Evolutionary conservation across 1,139 yeast genomes (phyloP).

Genomic region (Debaryomyces udenii): DNA sequence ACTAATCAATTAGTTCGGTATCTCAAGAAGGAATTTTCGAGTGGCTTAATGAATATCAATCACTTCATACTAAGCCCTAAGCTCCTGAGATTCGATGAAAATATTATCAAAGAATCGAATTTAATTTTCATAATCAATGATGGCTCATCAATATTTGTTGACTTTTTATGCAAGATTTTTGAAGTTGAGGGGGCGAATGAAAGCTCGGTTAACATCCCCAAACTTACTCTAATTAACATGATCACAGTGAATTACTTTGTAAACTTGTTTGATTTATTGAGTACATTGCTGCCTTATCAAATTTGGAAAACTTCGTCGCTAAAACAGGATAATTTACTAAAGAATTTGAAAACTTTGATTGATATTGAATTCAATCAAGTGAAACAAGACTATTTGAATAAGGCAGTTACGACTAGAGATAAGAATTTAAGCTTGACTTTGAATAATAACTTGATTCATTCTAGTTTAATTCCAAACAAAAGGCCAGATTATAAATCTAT

Average conservation of each 20-base stretch:
- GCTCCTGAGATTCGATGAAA: slow-evolving; percentile 12
- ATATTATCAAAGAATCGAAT: slow-evolving; percentile 25
- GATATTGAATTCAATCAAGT: slow-evolving; percentile 24
- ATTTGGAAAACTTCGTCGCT: slow-evolving; percentile 46
- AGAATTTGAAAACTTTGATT: slow-evolving; percentile 30
- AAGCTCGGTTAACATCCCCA: slow-evolving; percentile 21
- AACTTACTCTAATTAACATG: slow-evolving; percentile 43
- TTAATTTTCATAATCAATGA: slow-evolving; percentile 44
- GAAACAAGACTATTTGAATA: slow-evolving; percentile 5
- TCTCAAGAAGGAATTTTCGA: slow-evolving; percentile 18
- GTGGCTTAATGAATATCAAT: slow-evolving; percentile 18
- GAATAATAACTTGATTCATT: slow-evolving; percentile 20
- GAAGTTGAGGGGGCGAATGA: slow-evolving; percentile 1
- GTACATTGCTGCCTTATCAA: slow-evolving; percentile 38
- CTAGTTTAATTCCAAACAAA: slow-evolving; percentile 27
- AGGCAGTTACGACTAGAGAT: slow-evolving; percentile 4
- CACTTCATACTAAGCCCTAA: slow-evolving; percentile 20
- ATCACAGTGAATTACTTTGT: slow-evolving; percentile 45
- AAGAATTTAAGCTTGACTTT: slow-evolving; percentile 8
- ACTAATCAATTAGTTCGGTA: slow-evolving; percentile 24
- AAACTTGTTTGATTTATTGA: slow-evolving; percentile 42
- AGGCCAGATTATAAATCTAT: slow-evolving; percentile 35
- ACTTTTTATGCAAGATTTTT: slow-evolving; percentile 23
- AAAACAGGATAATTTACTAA: slow-evolving; percentile 27
- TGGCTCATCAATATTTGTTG: slow-evolving; percentile 37